A percentile compares a stretch with the other conserved stretches of the same genome.
Evolutionary conservation across 768 basidiomycete genomes (phyloP).

Genomic region (Trametes gibbosa): DNA sequence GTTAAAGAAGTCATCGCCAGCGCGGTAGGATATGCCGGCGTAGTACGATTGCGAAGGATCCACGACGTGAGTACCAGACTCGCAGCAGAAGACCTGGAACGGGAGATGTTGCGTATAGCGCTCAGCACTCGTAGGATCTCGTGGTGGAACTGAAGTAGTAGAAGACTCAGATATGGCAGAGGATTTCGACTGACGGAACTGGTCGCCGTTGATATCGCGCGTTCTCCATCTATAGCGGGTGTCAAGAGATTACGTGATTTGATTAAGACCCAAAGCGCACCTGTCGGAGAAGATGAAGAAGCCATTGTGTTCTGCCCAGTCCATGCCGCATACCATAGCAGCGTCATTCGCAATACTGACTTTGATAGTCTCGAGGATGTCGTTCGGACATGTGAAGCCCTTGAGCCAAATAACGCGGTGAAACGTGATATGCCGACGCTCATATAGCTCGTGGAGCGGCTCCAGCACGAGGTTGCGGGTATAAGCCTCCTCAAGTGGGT

Average conservation of each 20-base stretch:
- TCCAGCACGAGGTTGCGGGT: constrained; percentile 92
- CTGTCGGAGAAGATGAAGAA: constrained; percentile 98
- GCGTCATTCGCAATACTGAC: constrained; percentile 89
- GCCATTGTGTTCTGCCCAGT: constrained; percentile 98
- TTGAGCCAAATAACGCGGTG: constrained; percentile 95
- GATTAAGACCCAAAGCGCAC: constrained; percentile 42
- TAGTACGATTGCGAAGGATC: constrained; percentile 97
- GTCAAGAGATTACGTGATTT: not conserved
- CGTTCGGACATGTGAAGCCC: constrained; percentile 98
- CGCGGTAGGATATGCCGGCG: constrained; percentile 80
- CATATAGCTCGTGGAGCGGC: constrained; percentile 79
- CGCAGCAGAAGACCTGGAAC: constrained; percentile 99
- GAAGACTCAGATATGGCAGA: constrained; percentile 91
- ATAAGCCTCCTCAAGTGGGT: constrained; percentile 92
- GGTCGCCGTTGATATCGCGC: constrained; percentile 95
- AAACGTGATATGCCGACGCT: constrained; percentile 78
- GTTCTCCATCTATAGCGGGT: constrained; percentile 77
- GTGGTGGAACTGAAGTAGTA: constrained; percentile 87
- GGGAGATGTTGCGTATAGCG: constrained; percentile 92
- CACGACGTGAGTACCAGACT: constrained; percentile 95
- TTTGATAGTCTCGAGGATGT: constrained; percentile 93
- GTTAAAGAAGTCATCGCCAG: constrained; percentile 81
- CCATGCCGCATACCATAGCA: constrained; percentile 99
- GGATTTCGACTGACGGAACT: constrained; percentile 95
- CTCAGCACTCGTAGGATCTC: constrained; percentile 75